Evolutionary conservation across 352 stramenopile genomes (phyloP).

Genomic region (Globisporangium orthogonon): DNA sequence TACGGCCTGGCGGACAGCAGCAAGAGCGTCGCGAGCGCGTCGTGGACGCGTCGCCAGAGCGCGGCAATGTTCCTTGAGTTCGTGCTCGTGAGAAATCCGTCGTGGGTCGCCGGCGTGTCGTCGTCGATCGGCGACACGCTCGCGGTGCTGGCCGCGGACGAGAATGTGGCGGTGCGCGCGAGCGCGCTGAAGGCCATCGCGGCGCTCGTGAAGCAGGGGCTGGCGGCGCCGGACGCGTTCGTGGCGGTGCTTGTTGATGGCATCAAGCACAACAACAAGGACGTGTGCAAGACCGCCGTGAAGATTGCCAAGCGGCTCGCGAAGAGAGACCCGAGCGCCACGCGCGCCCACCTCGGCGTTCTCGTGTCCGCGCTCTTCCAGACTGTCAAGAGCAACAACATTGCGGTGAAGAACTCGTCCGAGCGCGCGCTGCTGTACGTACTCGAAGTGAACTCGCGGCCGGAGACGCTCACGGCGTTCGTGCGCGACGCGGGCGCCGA

Average conservation of each 20-base stretch:
- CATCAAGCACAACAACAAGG: conserved; percentile 74
- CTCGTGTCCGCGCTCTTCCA: conserved; percentile 78
- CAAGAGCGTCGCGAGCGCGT: conserved; percentile 24
- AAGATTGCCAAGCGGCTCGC: conserved; percentile 68
- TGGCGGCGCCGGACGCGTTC: conserved; percentile 27
- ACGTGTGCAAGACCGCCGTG: conserved; percentile 64
- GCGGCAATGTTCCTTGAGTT: conserved; percentile 47
- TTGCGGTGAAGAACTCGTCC: conserved; percentile 82
- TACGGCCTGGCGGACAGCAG: conserved; percentile 40
- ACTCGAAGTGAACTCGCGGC: conserved; percentile 77
- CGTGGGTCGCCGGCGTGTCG: conserved; percentile 23
- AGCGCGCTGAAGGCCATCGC: conserved; percentile 48
- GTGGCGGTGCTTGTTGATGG: conserved; percentile 53
- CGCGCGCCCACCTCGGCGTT: conserved; percentile 38
- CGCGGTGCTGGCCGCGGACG: conserved; percentile 40
- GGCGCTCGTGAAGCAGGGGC: conserved; percentile 45
- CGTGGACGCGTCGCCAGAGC: conserved; percentile 60
- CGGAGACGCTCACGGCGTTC: conserved; percentile 76
- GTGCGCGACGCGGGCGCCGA: conserved; percentile 40
- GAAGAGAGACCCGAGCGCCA: conserved; percentile 55
- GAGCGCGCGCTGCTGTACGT: conserved; percentile 85
- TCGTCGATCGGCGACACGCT: conserved; percentile 27
- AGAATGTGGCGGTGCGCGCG: conserved; percentile 57
- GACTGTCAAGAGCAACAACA: conserved; percentile 87
- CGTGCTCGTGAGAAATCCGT: conserved; percentile 41